phyloP scores from a whole-genome alignment of 164 flowering plant species.

The Chimonanthus praecox region DNA sequence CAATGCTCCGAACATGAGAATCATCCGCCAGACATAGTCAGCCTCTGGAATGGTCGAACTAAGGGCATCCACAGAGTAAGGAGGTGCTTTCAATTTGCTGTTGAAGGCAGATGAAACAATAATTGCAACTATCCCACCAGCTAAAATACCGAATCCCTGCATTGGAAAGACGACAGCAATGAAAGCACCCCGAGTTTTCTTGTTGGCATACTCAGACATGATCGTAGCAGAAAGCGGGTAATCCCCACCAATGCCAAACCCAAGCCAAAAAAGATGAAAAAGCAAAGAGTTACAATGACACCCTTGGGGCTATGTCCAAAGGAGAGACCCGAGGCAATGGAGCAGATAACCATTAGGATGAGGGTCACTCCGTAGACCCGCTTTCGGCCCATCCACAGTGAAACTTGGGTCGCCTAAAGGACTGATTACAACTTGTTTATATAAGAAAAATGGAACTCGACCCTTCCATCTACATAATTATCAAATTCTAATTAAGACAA shows the following conservation, averaged over 20 bases:
- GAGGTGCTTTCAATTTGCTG: constrained; percentile 9
- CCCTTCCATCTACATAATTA: no score
- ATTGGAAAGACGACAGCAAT: constrained; percentile 37
- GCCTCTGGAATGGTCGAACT: constrained; percentile 29
- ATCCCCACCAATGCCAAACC: constrained; percentile 40
- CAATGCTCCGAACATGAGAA: constrained; percentile 38
- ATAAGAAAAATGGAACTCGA: no score
- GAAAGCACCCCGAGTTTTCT: constrained; percentile 32
- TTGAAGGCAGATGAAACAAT: constrained; percentile 22
- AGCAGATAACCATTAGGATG: constrained; percentile 30
- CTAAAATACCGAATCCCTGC: constrained; percentile 36
- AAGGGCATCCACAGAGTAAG: constrained; percentile 4
- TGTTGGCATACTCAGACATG: constrained; percentile 41
- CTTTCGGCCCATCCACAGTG: constrained; percentile 25
- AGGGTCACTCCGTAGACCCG: constrained; percentile 37
- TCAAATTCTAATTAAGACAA: no score
- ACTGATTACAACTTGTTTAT: no score
- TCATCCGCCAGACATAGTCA: constrained; percentile 35
- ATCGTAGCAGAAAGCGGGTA: constrained; percentile 41
- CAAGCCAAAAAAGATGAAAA: constrained; percentile 42
- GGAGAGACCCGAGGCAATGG: constrained; percentile 38
- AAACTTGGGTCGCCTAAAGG: no score
- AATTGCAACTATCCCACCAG: constrained; percentile 32
- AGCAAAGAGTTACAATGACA: constrained; percentile 30
- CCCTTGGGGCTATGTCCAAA: constrained; percentile 18